phyloP scores from a whole-genome alignment of 352 stramenopile genomes.

The Thraustochytrium sp. region DNA sequence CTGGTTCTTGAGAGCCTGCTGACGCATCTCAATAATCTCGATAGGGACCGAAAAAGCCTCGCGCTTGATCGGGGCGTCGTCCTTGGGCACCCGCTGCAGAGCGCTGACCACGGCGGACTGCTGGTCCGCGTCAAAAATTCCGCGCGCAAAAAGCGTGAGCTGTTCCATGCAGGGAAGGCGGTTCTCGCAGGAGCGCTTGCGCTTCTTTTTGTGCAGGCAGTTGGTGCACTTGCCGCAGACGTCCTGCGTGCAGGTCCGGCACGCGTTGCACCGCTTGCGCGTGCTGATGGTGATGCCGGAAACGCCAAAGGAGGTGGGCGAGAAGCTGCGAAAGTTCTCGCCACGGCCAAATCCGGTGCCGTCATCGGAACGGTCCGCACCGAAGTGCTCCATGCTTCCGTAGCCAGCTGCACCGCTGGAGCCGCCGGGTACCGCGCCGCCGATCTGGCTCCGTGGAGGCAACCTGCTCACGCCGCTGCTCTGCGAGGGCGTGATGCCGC shows the following conservation, averaged over 20 bases:
- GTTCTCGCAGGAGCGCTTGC: slow-evolving; percentile 38
- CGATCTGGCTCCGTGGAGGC: no score
- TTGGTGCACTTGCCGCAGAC: slow-evolving; percentile 30
- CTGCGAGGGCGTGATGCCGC: no score
- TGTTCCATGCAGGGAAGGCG: slow-evolving; percentile 30
- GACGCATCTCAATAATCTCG: slow-evolving; percentile 18
- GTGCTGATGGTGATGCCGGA: slow-evolving; percentile 33
- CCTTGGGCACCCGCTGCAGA: not conserved
- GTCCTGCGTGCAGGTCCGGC: slow-evolving; percentile 22
- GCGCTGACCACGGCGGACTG: not conserved
- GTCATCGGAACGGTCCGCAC: no score
- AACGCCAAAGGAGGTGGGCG: no score
- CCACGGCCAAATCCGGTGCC: no score
- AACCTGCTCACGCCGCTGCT: no score
- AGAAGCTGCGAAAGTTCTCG: no score
- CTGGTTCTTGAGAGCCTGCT: slow-evolving; percentile 22
- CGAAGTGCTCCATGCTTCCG: no score
- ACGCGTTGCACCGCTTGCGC: slow-evolving; percentile 34
- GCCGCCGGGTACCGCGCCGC: no score
- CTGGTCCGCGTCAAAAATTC: not conserved
- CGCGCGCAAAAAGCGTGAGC: slow-evolving; percentile 21
- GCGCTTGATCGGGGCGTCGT: not conserved
- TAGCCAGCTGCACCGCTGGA: no score
- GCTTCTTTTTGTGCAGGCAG: slow-evolving; percentile 42
- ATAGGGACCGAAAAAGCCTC: not conserved